Percentiles rank a stretch among this genome's conserved stretches.
Conservation (phyloP, 1,284 basidiomycete species). For the Porodaedalea pini region DNA sequence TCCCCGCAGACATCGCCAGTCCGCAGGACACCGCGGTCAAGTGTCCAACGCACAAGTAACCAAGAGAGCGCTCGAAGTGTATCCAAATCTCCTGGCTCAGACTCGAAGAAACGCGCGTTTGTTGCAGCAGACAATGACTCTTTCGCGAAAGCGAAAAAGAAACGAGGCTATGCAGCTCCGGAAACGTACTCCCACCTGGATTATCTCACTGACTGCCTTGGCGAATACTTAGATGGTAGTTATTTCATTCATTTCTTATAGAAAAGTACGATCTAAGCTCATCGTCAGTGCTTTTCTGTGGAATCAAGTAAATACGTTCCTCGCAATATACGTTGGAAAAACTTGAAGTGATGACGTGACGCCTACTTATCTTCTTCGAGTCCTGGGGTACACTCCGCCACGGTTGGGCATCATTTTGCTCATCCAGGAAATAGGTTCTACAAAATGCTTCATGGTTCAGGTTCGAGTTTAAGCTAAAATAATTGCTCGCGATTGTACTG, state of each 20-base stretch:
- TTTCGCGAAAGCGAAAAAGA: constrained; percentile 26
- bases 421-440: constrained; percentile 70
- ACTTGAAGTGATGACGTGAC: background rate
- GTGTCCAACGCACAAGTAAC: background rate
- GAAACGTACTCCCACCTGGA: constrained; percentile 47
- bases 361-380: constrained; percentile 30
- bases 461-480: constrained; percentile 37
- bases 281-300: constrained; percentile 56
- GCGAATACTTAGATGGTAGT: constrained; percentile 43
- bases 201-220: constrained; percentile 40
- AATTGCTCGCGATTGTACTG: background rate
- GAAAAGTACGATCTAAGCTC: background rate
- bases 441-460: constrained; percentile 53
- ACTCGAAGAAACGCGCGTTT: background rate
- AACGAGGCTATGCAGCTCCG: constrained; percentile 43
- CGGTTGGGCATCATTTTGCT: constrained; percentile 67
- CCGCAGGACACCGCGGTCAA: background rate
- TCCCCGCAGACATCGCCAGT: background rate
- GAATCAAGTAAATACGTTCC: constrained; percentile 51
- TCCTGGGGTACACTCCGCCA: constrained; percentile 57
- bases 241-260: constrained; percentile 1
- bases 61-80: no score
- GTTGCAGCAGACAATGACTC: background rate
- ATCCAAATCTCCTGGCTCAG: no score
- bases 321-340: constrained; percentile 10